Evolutionary conservation across 2,329 filamentous ascomycete species (phyloP), one percentile per base, ranked within the genome.

Genomic region (Fusarium siculi): DNA sequence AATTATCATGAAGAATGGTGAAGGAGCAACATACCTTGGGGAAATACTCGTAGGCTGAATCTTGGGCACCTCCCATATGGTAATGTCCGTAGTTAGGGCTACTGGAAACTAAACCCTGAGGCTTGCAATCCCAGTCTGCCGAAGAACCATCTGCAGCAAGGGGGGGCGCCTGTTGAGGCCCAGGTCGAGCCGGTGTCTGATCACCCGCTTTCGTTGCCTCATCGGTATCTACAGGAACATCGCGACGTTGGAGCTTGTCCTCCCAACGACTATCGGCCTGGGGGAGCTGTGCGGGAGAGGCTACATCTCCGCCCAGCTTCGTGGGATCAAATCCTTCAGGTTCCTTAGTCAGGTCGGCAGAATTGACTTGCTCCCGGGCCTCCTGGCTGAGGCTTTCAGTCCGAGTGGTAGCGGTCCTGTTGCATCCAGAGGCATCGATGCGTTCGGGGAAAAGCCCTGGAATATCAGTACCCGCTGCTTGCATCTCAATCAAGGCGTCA

Each of bases 351-450:
- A 78, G 77, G 3, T 79, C 79, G 16, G 79, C 75, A 3, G 80
- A 79, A 28, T 84, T 81, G 9, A 81, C 56, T 57, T 82, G 81
- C 18, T 80, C 72, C 75, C 84, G 80, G 1, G 81, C 82, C 36
- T 81, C 79, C 21, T 75, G 58, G 58, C 81, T 85, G 21, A 81
- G 76, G 28, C 70, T 71, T 53, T 78, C 71, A 10, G 73, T 63
- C 25, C 78, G 46, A 9, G 75, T 75, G 16, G 80, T 80, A 2
- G 85, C 86, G 2, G 88, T 87, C 64, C 83, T 85, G 77, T 93
- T 92, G 80, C 95, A 97, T 9, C 95, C 95, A 32, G 92, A 93
- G 15, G 92, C 91, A 82, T 97, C 94, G 18, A 98, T 83, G 43
- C 85, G 85, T 72, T 93, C 88, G 1, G 95, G 94, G 85, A 96